Base-by-base conservation (phyloP, 2,329 filamentous ascomycete species). In the Diaporthe sp. region DNA sequence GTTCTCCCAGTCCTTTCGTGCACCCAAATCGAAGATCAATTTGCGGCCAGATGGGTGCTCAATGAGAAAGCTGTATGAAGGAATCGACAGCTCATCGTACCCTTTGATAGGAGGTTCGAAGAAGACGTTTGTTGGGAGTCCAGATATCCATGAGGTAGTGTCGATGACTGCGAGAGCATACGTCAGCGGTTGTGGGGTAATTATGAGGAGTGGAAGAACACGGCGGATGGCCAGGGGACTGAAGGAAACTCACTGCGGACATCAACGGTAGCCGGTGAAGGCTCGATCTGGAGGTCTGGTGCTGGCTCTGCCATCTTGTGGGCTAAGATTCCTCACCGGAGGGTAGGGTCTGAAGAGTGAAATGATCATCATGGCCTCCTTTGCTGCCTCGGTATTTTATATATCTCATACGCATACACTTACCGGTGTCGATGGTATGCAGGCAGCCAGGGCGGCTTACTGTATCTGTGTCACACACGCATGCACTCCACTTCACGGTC, bases 11-110 rank as follows among this genome's bases (percentile, higher is more conserved):
- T 90, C 86, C 77, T 87, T 87, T 1, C 83, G 79, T 4, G 82
- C 73, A 12, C 84, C 83, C 15, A 85, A 79, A 73, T 85, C 83
- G 73, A 84, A 85, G n/a, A 85, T 76, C 4, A 84, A 73, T 9
- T 78, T 79, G 19, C 79, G 78, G 6, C 76, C 74, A 73, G 81
- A 79, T 8, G 79, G 77, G 74, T 90, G 87, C 72, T 87, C 83
- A 71, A 90, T 85, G 1, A 89, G 81, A 78, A 90, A 90, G 4
- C 84, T 84, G 79, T 84, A 85, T 1, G 85, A 82, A 3, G 87
- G 87, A 39, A 82, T 83, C 9, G 79, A 78, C 22, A 87, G 80
- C 19, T 82, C 75, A 1, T 81, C 80, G 37, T 83, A 81, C 28
- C 84, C 85, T 71, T 80, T 80, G 68, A 87, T 86, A n/a, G 25